A percentile compares a stretch with the other conserved stretches of the same genome.
Evolutionary conservation across 2,329 filamentous ascomycete genomes (phyloP).

Genomic region (Cercospora sojina): DNA sequence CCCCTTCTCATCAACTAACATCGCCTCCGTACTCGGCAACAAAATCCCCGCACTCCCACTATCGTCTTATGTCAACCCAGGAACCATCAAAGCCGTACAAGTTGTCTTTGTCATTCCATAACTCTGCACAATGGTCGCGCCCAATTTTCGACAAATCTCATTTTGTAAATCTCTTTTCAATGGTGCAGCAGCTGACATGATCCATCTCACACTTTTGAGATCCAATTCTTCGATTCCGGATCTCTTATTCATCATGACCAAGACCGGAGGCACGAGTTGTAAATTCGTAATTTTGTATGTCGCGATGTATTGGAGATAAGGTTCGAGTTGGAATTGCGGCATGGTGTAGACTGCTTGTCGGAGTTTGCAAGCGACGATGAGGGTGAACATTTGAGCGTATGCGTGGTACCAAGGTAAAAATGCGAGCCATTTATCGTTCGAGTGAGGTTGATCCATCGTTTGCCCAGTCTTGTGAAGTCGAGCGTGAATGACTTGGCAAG

Average conservation of each 20-base stretch:
- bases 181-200: conserved; percentile 22
- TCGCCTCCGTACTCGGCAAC: conserved; percentile 41
- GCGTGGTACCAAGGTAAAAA: conserved; percentile 70
- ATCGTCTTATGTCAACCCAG: conserved; percentile 43
- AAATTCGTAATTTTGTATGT: conserved; percentile 67
- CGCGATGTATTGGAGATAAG: conserved; percentile 58
- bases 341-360: conserved; percentile 70
- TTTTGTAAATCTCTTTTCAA: conserved; percentile 18
- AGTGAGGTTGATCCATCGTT: conserved; percentile 55
- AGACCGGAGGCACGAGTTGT: conserved; percentile 70
- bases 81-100: conserved; percentile 67
- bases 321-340: conserved; percentile 68
- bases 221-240: conserved; percentile 66
- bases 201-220: conserved; percentile 22
- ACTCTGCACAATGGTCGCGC: conserved; percentile 15
- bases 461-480: conserved; percentile 57
- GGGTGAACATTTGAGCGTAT: conserved; percentile 57
- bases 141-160: conserved; percentile 12
- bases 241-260: conserved; percentile 71
- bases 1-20: conserved; percentile 43
- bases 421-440: conserved; percentile 54
- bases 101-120: conserved; percentile 81
- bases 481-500: conserved; percentile 45
- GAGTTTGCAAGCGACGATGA: conserved; percentile 31
- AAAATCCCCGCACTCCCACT: conserved; percentile 49